Conservation (phyloP, 306 rosid genomes). For the Castanospermum australe region DNA sequence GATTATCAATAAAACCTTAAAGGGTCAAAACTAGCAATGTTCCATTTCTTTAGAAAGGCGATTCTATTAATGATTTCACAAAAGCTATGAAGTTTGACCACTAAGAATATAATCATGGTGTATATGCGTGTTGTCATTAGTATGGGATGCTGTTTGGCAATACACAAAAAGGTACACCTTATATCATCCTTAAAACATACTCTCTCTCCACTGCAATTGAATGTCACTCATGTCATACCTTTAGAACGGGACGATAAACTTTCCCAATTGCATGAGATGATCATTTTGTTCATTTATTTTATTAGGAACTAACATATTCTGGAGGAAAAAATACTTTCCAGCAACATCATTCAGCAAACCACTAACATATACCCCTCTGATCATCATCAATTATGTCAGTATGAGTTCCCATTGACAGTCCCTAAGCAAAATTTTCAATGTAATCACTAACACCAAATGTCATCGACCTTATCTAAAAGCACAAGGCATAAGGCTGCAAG, state of each 20-base stretch:
- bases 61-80: neutral
- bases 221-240: neutral
- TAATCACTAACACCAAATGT: neutral
- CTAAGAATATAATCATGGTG: neutral
- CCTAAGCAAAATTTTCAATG: neutral
- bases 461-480: neutral
- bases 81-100: constrained; percentile 4
- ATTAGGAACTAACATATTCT: neutral
- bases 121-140: neutral
- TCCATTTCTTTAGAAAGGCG: neutral
- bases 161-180: neutral
- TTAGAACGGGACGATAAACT: no score
- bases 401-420: neutral
- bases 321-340: neutral
- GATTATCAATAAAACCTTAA: neutral
- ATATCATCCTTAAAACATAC: neutral
- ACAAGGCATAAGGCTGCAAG: neutral
- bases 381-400: neutral
- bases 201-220: neutral
- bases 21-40: neutral
- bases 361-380: neutral
- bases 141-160: neutral
- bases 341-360: neutral
- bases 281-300: neutral
- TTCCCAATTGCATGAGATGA: neutral